Base-by-base conservation (phyloP, 441 rosid species). In the Eruca vesicaria region DNA sequence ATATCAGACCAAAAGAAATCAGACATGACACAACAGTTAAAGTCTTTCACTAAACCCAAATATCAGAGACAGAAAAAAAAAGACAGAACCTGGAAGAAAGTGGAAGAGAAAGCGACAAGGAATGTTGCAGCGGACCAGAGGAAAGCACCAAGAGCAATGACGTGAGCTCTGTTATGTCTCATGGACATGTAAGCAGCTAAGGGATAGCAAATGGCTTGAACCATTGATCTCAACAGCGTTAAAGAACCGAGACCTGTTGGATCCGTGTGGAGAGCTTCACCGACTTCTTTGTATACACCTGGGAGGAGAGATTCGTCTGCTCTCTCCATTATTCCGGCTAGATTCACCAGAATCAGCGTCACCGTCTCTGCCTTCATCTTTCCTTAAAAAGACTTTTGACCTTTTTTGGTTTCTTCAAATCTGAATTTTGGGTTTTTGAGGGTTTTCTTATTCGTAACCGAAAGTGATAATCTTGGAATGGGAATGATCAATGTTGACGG, bases 71-170 rank as follows among this genome's bases (percentile, higher is more conserved):
- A n/a, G n/a, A n/a, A 16, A 3, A 5, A 64, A 56, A 28, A 16
- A n/a, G 5, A 18, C 6, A 32, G 9, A 69, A 94, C 99, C 98
- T 92, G 91, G 36, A 80, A 82, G 85, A 90, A 92, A 73, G 92
- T 87, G 84, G 94, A 84, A 63, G 97, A 95, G 78, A 92, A 79
- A 65, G 87, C 98, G 38, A 95, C 97, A 50, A 95, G 96, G 67
- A 95, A 92, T 62, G 98, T 95, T 21, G 99, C 97, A 14, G 93
- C 89, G 29, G 98, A 84, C 97, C 99, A 92, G 41, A 92, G 93
- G 66, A 90, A 85, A 4, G 97, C 97, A 66, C 97, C 99, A 7
- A 90, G 84, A 58, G 98, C 96, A 7, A 90, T 90, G 21, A 90
- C 97, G 65, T 89, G 98, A 65, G 96, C 92, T 32, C 94, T 82